phyloP scores from a whole-genome alignment of 2,329 filamentous ascomycete genomes.

The Paramyrothecium roridum region DNA sequence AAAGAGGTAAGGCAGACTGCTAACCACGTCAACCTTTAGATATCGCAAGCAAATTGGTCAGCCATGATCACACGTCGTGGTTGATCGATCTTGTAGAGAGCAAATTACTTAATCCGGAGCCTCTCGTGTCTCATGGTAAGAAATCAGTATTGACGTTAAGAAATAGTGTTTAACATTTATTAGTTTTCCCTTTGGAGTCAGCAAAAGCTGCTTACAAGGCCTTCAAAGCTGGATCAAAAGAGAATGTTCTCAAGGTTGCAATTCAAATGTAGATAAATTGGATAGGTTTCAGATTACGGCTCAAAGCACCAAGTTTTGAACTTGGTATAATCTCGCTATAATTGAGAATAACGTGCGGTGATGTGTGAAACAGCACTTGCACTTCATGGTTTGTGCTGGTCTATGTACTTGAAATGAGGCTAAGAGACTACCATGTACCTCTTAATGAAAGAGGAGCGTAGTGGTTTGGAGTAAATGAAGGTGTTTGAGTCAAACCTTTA shows the following conservation, averaged over 20 bases:
- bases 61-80: conserved; percentile 2
- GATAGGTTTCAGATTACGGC: too few relatives aligned
- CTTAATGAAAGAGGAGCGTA: too few relatives aligned
- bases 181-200: not conserved
- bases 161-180: not conserved
- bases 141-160: not conserved
- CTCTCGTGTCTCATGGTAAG: conserved; percentile 1
- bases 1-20: not conserved
- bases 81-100: conserved; percentile 1
- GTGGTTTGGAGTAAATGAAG: too few relatives aligned
- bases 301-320: too few relatives aligned
- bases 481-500: too few relatives aligned
- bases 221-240: conserved; percentile 1
- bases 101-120: not conserved
- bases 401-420: too few relatives aligned
- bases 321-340: too few relatives aligned
- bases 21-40: not conserved
- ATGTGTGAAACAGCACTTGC: too few relatives aligned
- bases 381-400: too few relatives aligned
- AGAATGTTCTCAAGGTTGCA: conserved; percentile 1
- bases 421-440: too few relatives aligned
- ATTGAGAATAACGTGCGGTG: too few relatives aligned
- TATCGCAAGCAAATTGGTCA: conserved; percentile 2
- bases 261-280: not conserved
- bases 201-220: not conserved